A percentile compares a stretch with the other conserved stretches of the same genome.
Conservation (phyloP, 2,329 filamentous ascomycete species). For the Fusarium sp. region DNA sequence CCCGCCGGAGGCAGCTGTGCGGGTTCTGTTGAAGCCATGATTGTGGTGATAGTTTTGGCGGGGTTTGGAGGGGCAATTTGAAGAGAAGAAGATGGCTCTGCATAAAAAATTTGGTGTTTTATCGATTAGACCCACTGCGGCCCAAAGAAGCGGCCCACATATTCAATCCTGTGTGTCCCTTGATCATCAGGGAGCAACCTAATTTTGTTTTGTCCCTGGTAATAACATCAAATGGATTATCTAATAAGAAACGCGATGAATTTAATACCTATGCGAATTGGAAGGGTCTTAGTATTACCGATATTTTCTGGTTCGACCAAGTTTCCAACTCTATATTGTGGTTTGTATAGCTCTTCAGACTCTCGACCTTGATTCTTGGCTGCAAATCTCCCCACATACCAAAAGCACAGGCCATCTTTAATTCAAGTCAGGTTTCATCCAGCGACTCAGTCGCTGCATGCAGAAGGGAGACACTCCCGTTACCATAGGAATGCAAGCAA, state of each 20-base stretch:
- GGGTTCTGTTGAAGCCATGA: slow-evolving; percentile 46
- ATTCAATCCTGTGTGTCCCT: not conserved
- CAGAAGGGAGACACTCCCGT: slow-evolving; percentile 5
- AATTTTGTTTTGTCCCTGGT: not conserved
- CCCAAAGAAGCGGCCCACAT: slow-evolving; percentile 3
- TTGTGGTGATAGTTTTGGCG: slow-evolving; percentile 33
- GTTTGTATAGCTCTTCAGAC: not conserved
- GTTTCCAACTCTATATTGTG: slow-evolving; percentile 4
- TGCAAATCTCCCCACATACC: slow-evolving; percentile 28
- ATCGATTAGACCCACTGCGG: not conserved
- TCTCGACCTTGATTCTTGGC: slow-evolving; percentile 14
- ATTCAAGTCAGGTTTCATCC: slow-evolving; percentile 4
- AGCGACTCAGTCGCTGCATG: slow-evolving; percentile 30
- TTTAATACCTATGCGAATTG: too few species aligned
- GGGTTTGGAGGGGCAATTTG: slow-evolving; percentile 45
- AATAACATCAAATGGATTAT: not conserved
- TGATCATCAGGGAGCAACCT: not conserved
- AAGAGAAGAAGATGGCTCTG: slow-evolving; percentile 24
- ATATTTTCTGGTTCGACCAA: not conserved
- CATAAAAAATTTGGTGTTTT: slow-evolving; percentile 44
- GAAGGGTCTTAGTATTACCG: not conserved
- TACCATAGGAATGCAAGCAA: not conserved
- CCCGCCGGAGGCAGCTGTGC: slow-evolving; percentile 45
- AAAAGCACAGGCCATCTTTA: slow-evolving; percentile 28
- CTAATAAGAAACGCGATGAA: not conserved